phyloP scores from a whole-genome alignment of 306 rosid species.

The Astragalus membranaceus region DNA sequence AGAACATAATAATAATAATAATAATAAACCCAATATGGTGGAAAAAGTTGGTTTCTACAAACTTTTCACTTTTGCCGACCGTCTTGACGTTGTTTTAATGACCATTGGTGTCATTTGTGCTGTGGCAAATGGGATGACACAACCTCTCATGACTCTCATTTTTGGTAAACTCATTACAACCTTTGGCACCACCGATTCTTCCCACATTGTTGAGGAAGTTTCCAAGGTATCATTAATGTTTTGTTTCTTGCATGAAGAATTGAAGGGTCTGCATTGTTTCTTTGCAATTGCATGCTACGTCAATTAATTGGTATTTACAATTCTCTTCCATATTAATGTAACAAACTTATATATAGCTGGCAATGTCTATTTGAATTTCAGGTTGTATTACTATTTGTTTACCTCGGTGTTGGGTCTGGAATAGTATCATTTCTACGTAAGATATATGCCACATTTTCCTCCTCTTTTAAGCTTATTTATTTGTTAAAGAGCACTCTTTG shows the following conservation, averaged over 20 bases:
- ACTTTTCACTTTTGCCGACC: constrained; percentile 65
- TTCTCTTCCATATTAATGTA: not conserved
- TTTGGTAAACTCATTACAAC: constrained; percentile 51
- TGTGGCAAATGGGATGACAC: constrained; percentile 41
- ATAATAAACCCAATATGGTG: not conserved
- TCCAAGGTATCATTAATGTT: constrained; percentile 36
- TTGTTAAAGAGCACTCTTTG: not conserved
- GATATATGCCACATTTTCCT: not conserved
- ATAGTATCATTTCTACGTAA: constrained; percentile 66
- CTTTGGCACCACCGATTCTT: constrained; percentile 39
- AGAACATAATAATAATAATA: not conserved
- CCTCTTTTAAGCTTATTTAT: not conserved
- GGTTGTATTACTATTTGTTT: constrained; percentile 50
- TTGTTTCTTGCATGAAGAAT: no score
- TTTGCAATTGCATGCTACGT: not conserved
- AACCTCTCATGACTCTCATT: constrained; percentile 66
- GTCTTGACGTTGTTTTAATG: constrained; percentile 43
- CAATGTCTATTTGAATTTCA: constrained; percentile 17
- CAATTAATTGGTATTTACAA: no score
- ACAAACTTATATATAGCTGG: not conserved
- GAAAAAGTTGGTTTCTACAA: constrained; percentile 43
- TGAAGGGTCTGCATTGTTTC: not conserved
- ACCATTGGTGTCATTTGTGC: constrained; percentile 46
- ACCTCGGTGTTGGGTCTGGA: constrained; percentile 59
- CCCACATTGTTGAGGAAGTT: constrained; percentile 25